A percentile compares a stretch with the other conserved stretches of the same genome.
Conservation (phyloP, 2,329 filamentous ascomycete species). For the Calcarisporium arbuscula region DNA sequence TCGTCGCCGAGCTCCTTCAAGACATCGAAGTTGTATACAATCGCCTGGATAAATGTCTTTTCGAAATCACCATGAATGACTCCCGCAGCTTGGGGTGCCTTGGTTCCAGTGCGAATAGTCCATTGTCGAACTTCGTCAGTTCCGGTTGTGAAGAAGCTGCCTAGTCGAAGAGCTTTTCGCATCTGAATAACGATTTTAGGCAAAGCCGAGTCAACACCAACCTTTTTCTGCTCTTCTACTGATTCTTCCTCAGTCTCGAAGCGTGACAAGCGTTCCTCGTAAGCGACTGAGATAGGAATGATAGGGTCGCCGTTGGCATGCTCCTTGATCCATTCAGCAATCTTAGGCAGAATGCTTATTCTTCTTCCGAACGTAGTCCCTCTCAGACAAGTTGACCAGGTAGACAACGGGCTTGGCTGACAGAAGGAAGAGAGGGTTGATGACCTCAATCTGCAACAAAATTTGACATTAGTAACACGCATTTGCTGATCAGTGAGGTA, state of each 20-base stretch:
- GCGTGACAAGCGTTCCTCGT: constrained; percentile 84
- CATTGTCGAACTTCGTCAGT: constrained; percentile 96
- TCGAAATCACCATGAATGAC: constrained; percentile 98
- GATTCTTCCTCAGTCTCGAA: constrained; percentile 73
- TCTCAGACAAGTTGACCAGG: constrained; percentile 94
- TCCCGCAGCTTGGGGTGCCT: constrained; percentile 95
- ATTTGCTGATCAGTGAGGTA: background rate
- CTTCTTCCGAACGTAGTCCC: constrained; percentile 96
- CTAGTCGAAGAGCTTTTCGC: constrained; percentile 84
- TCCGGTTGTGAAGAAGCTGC: constrained; percentile 96
- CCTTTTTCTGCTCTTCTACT: constrained; percentile 79
- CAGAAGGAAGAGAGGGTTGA: constrained; percentile 92
- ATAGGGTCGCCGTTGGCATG: constrained; percentile 83
- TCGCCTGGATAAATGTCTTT: constrained; percentile 97
- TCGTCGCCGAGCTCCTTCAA: constrained; percentile 88
- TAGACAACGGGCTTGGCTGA: constrained; percentile 96
- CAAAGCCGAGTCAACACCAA: constrained; percentile 80
- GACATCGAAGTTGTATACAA: constrained; percentile 83
- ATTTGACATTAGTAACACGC: constrained; percentile 15
- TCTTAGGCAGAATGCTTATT: constrained; percentile 96
- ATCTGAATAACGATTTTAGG: constrained; percentile 90
- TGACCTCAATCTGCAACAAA: constrained; percentile 73
- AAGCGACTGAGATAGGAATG: constrained; percentile 85
- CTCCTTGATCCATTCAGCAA: constrained; percentile 92
- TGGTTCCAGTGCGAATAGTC: constrained; percentile 93